Evolutionary conservation across 78 protist species (phyloP).

Genomic region (Capsaspora owczarzaki): DNA sequence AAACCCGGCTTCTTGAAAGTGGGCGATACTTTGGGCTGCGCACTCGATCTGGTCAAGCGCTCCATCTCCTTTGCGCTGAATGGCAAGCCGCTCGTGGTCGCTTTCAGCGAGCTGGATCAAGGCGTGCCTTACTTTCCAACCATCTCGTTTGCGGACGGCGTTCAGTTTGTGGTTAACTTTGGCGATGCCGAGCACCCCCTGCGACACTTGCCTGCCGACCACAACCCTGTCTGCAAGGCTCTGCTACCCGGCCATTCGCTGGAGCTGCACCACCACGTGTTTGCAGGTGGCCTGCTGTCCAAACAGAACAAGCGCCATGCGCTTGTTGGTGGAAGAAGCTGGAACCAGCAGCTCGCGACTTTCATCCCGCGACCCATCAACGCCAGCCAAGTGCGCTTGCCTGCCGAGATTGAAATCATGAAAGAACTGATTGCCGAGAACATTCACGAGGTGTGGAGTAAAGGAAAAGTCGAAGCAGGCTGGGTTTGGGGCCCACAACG

Average conservation of each 20-base stretch:
- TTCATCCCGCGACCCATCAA: not conserved
- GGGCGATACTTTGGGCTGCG: not conserved
- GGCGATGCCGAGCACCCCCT: not conserved
- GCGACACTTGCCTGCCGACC: not conserved
- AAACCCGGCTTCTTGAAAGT: no score
- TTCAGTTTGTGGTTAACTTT: not conserved
- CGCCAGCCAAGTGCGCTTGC: not conserved
- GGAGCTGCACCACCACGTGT: not conserved
- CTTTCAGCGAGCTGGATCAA: not conserved
- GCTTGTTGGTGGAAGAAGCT: not conserved
- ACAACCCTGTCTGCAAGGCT: not conserved
- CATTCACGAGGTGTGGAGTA: constrained; percentile 3
- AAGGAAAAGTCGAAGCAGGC: not conserved
- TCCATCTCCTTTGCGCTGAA: not conserved
- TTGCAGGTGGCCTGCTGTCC: not conserved
- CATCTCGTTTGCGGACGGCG: not conserved
- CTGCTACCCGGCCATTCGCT: not conserved
- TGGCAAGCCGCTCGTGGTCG: not conserved
- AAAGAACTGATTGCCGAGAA: constrained; percentile 1
- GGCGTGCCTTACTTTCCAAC: not conserved
- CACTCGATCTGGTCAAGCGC: not conserved
- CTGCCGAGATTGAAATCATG: not conserved
- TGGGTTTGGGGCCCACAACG: not conserved
- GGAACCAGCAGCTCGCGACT: not conserved
- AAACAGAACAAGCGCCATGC: not conserved